Conservation (phyloP, 2,329 filamentous ascomycete genomes). For the Xylariaceae sp. region DNA sequence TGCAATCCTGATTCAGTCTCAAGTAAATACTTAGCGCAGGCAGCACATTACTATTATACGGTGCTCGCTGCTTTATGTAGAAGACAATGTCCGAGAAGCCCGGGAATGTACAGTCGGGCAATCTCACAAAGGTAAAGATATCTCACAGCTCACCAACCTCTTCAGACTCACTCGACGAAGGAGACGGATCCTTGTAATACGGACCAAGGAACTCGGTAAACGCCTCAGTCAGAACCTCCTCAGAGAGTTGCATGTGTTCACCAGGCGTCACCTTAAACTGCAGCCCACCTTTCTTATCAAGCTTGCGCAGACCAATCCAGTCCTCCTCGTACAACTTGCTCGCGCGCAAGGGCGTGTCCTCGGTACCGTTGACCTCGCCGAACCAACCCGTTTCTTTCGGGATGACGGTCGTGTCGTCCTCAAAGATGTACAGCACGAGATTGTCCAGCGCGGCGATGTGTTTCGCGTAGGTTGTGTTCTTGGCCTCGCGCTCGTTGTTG, state of each 20-base stretch:
- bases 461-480: slow-evolving; percentile 68
- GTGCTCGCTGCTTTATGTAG: slow-evolving; percentile 4
- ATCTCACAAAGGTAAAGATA: no score
- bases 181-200: slow-evolving; percentile 25
- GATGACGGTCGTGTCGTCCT: slow-evolving; percentile 76
- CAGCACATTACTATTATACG: slow-evolving; percentile 3
- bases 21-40: not conserved
- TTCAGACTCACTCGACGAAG: not conserved
- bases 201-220: slow-evolving; percentile 65
- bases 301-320: slow-evolving; percentile 77
- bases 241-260: slow-evolving; percentile 74
- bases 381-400: slow-evolving; percentile 93
- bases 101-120: slow-evolving; percentile 10
- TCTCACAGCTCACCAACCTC: slow-evolving; percentile 11
- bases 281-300: slow-evolving; percentile 76
- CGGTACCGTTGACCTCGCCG: slow-evolving; percentile 70
- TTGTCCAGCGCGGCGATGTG: slow-evolving; percentile 66
- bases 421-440: slow-evolving; percentile 87
- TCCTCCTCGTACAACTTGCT: slow-evolving; percentile 78
- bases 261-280: slow-evolving; percentile 69
- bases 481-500: slow-evolving; percentile 79
- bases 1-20: no score
- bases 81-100: slow-evolving; percentile 11
- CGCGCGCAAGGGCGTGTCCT: slow-evolving; percentile 62
- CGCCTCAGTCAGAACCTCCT: slow-evolving; percentile 58